phyloP scores from a whole-genome alignment of 352 stramenopile genomes.

The Phytophthora hybrid region DNA sequence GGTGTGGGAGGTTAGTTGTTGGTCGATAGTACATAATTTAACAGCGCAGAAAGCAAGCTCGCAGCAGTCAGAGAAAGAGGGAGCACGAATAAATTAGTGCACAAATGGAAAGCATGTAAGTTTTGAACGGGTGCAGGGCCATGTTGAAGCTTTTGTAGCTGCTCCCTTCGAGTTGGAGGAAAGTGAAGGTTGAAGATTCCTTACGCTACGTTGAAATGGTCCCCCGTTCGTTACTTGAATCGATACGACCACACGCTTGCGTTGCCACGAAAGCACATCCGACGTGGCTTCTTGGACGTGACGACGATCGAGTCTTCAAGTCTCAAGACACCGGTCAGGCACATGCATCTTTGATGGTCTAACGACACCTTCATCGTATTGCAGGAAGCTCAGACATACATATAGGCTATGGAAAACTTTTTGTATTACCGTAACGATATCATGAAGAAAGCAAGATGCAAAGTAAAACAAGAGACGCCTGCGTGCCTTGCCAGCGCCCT shows the following conservation, averaged over 20 bases:
- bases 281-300: not conserved
- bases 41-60: constrained; percentile 13
- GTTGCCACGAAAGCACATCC: not conserved
- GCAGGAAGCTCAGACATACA: not conserved
- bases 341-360: not conserved
- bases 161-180: constrained; percentile 11
- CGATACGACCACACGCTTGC: not conserved
- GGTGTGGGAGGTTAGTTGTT: constrained; percentile 25
- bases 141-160: not conserved
- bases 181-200: not conserved
- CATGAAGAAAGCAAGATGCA: constrained; percentile 41
- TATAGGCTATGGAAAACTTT: constrained; percentile 28
- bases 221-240: not conserved
- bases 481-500: constrained; percentile 3
- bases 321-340: not conserved
- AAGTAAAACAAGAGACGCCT: constrained; percentile 26
- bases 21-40: constrained; percentile 40
- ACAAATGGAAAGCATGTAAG: constrained; percentile 19
- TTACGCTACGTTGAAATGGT: not conserved
- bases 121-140: constrained; percentile 16
- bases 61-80: constrained; percentile 8
- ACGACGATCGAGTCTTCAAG: not conserved
- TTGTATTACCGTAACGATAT: constrained; percentile 34
- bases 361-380: too few relatives aligned
- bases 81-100: constrained; percentile 13